Evolutionary conservation across 768 basidiomycete genomes (phyloP).

Genomic region (Artomyces pyxidatus): DNA sequence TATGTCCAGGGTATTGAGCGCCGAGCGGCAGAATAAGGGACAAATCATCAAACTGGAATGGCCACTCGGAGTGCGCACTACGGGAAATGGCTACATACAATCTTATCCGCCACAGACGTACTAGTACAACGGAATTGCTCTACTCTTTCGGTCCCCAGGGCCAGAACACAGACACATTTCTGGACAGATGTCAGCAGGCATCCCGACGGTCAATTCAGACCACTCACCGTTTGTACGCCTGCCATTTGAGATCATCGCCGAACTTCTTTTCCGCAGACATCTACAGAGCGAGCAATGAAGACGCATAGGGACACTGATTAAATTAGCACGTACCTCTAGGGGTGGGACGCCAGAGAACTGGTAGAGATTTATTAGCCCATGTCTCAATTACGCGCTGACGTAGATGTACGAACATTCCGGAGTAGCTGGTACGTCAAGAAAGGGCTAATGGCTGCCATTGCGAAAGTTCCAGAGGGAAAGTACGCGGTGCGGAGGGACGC

Average conservation of each 20-base stretch:
- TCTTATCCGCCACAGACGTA: no score
- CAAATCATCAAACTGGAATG: no score
- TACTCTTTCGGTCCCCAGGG: conserved; percentile 17
- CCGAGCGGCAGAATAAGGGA: no score
- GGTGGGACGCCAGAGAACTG: conserved; percentile 65
- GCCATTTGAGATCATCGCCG: conserved; percentile 45
- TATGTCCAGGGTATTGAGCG: no score
- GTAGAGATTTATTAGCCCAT: background rate
- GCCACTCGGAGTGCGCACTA: no score
- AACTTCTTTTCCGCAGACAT: conserved; percentile 46
- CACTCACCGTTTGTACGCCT: conserved; percentile 48
- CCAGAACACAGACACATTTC: conserved; percentile 29
- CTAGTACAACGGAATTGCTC: no score
- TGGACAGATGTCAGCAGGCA: conserved; percentile 10
- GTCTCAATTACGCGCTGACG: background rate
- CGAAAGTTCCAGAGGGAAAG: conserved; percentile 37
- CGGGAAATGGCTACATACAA: no score
- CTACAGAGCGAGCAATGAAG: conserved; percentile 13
- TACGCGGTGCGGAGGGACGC: conserved; percentile 36
- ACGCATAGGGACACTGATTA: background rate
- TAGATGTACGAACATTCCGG: conserved; percentile 32
- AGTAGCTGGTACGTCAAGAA: conserved; percentile 57
- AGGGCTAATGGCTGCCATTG: conserved; percentile 47
- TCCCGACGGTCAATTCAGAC: background rate
- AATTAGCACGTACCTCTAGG: conserved; percentile 37